phyloP scores from a whole-genome alignment of 148 eudicot genomes.

The Arbutus unedo region DNA sequence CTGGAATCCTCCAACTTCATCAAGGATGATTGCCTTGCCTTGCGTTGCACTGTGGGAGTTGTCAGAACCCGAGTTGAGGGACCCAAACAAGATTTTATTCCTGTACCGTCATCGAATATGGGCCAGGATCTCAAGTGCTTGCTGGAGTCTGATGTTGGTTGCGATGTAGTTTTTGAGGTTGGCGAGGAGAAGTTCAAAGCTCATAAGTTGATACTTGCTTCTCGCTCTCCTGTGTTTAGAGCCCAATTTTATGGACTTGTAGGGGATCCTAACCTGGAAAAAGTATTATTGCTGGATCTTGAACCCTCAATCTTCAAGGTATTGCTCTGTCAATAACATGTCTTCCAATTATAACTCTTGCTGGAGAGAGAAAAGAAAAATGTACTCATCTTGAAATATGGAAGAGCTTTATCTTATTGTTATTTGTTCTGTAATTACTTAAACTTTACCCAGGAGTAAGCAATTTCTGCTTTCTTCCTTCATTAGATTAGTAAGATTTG shows the following conservation, averaged over 20 bases:
- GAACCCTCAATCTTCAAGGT: conserved; percentile 89
- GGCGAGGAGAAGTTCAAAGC: conserved; percentile 81
- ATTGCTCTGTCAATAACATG: conserved; percentile 10
- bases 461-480: neutral
- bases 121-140: conserved; percentile 52
- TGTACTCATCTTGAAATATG: neutral
- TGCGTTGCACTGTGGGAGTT: conserved; percentile 91
- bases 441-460: neutral
- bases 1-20: conserved; percentile 72
- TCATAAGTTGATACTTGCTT: conserved; percentile 86
- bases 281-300: conserved; percentile 64
- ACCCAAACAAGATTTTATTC: conserved; percentile 54
- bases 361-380: neutral
- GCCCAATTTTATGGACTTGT: conserved; percentile 90
- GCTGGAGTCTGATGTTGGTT: conserved; percentile 64
- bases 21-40: conserved; percentile 61
- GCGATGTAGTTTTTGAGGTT: conserved; percentile 65
- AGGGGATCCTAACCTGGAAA: conserved; percentile 57
- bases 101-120: conserved; percentile 71
- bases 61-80: conserved; percentile 79
- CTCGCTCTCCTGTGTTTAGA: conserved; percentile 91
- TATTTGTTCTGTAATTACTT: neutral
- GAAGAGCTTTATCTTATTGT: neutral
- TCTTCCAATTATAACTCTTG: neutral
- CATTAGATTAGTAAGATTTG: neutral